Percentiles rank a stretch among this genome's conserved stretches.
These are phyloP conservation scores for Pyricularia sp. DNA, from an alignment of 2,329 filamentous ascomycete species.

Conservation along the genomic window DNA sequence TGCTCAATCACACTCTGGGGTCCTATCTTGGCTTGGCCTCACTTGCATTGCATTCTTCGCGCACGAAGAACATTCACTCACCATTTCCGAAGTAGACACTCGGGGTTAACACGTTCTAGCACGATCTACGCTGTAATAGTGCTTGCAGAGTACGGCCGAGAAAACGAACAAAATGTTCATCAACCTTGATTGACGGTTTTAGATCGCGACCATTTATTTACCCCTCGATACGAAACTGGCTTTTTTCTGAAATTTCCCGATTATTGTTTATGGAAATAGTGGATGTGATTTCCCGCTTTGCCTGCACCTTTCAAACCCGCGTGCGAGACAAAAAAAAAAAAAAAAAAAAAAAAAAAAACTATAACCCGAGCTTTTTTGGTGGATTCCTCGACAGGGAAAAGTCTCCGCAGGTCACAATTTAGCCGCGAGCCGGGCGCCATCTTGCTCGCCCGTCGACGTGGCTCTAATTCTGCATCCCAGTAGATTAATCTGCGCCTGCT, in stretches of 20 bases:
- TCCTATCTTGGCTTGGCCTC: neutral
- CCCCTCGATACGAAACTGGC: neutral
- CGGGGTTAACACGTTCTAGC: neutral
- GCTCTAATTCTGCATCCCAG: neutral
- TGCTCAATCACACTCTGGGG: neutral
- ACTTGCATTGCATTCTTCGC: neutral
- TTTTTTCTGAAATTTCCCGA: neutral
- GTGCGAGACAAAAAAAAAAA: neutral
- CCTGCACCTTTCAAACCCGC: neutral
- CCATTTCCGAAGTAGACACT: neutral
- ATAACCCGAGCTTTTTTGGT: neutral
- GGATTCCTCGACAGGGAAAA: slow-evolving; percentile 5
- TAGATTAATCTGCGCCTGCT: neutral
- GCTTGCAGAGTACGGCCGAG: neutral
- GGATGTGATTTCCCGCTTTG: neutral
- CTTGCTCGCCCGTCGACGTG: too few relatives aligned
- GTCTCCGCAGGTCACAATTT: slow-evolving; percentile 20
- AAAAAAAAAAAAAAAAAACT: neutral
- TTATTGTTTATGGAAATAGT: neutral
- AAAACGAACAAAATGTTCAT: neutral
- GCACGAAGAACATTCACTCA: neutral
- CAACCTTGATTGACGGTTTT: neutral
- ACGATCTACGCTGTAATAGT: neutral
- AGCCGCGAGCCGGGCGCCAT: slow-evolving; percentile 13
- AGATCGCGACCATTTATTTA: too few relatives aligned